Evolutionary conservation across 441 rosid genomes (phyloP).

Genomic region (Adansonia gregorii): DNA sequence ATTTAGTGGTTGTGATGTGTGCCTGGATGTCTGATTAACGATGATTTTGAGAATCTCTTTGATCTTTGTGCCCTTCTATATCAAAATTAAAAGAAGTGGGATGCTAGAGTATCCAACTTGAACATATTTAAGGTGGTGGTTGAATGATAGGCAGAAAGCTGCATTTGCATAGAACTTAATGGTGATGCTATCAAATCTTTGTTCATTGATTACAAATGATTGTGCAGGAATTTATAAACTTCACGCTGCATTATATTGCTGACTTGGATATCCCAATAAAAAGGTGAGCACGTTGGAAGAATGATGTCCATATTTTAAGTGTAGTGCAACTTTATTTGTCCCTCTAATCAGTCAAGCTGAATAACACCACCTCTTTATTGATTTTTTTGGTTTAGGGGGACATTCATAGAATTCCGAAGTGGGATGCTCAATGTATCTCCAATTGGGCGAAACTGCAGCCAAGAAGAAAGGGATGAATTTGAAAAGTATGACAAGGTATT

Average conservation of each 20-base stretch:
- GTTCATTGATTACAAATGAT: slow-evolving; percentile 31
- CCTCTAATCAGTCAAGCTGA: slow-evolving; percentile 21
- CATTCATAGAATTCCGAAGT: slow-evolving; percentile 94
- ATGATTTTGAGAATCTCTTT: background rate
- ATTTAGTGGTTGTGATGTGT: background rate
- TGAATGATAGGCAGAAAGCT: background rate
- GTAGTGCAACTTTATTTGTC: slow-evolving; percentile 18
- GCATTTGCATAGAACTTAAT: slow-evolving; percentile 5
- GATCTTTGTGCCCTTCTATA: background rate
- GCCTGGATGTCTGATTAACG: background rate
- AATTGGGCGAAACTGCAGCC: slow-evolving; percentile 98
- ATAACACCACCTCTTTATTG: slow-evolving; percentile 27
- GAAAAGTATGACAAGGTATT: slow-evolving; percentile 91
- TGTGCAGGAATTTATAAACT: slow-evolving; percentile 86
- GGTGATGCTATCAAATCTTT: slow-evolving; percentile 5
- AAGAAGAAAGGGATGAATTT: slow-evolving; percentile 96
- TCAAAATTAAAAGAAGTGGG: background rate
- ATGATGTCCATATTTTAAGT: slow-evolving; percentile 17
- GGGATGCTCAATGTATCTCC: slow-evolving; percentile 99
- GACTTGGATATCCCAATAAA: slow-evolving; percentile 98
- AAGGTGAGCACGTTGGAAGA: slow-evolving; percentile 50
- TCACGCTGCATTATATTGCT: slow-evolving; percentile 86
- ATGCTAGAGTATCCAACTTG: background rate
- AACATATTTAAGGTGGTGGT: background rate
- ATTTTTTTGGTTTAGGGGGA: slow-evolving; percentile 64